Conservation (phyloP, 2,329 filamentous ascomycete genomes). For the Pestalotiopsis fici region DNA sequence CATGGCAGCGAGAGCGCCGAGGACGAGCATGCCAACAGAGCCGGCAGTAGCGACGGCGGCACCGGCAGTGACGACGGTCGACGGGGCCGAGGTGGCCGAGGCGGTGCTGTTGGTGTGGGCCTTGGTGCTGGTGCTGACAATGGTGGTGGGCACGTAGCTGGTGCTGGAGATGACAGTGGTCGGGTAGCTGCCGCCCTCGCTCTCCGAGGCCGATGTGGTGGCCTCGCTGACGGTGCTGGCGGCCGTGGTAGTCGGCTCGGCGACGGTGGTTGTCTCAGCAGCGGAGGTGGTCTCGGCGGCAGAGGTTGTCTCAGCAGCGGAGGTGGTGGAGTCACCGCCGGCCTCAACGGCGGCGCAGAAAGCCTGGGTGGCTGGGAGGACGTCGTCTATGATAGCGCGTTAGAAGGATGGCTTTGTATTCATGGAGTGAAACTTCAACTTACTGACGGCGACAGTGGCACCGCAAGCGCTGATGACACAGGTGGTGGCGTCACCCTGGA, state of each 20-base stretch:
- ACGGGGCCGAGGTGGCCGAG: background rate
- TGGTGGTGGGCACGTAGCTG: constrained; percentile 5
- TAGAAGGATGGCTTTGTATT: background rate
- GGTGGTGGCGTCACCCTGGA: constrained; percentile 17
- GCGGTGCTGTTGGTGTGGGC: constrained; percentile 3
- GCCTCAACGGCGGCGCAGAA: constrained; percentile 21
- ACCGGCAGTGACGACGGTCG: constrained; percentile 6
- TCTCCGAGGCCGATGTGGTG: background rate
- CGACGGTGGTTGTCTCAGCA: constrained; percentile 3
- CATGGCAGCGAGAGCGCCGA: constrained; percentile 9
- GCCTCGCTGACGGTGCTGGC: background rate
- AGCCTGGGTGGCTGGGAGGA: constrained; percentile 21
- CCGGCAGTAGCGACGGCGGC: constrained; percentile 7
- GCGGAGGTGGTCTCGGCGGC: constrained; percentile 4
- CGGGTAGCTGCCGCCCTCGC: background rate
- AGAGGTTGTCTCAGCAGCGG: background rate
- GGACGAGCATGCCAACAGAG: constrained; percentile 3
- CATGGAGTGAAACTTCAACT: background rate
- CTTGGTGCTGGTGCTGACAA: constrained; percentile 16
- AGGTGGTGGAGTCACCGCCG: constrained; percentile 8
- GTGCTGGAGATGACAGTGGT: background rate
- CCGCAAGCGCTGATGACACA: constrained; percentile 23
- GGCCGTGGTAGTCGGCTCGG: background rate
- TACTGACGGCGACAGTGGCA: constrained; percentile 15
- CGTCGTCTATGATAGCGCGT: constrained; percentile 8